Evolutionary conservation across 148 eudicot species (phyloP).

Genomic region (Amaranthus palmeri): DNA sequence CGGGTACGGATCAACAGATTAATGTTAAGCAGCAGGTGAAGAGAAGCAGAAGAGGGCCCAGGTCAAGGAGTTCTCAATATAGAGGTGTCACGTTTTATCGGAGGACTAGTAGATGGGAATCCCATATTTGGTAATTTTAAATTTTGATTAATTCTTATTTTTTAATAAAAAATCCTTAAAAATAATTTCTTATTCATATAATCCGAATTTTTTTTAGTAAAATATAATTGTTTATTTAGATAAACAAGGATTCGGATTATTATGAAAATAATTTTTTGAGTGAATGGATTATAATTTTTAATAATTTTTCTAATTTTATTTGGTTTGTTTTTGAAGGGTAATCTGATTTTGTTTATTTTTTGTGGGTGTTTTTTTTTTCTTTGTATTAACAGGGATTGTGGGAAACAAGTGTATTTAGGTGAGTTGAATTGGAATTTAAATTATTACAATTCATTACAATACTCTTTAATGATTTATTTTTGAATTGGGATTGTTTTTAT

Average conservation of each 20-base stretch:
- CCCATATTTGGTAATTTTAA: conserved; percentile 69
- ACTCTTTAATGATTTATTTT: neutral
- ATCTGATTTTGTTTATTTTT: conserved; percentile 8
- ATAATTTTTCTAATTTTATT: neutral
- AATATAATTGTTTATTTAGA: no score
- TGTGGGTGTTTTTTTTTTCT: conserved; percentile 5
- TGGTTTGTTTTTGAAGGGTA: neutral
- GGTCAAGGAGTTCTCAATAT: conserved; percentile 90
- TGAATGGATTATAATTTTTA: neutral
- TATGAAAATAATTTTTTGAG: neutral
- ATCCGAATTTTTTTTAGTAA: no score
- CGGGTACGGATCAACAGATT: conserved; percentile 20
- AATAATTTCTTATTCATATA: no score
- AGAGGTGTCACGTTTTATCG: conserved; percentile 92
- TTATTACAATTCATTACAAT: neutral
- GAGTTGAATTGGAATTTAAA: conserved; percentile 12
- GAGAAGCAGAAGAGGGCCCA: conserved; percentile 80
- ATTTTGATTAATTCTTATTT: neutral
- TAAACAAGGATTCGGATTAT: no score
- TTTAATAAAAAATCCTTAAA: neutral
- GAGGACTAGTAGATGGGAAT: conserved; percentile 92
- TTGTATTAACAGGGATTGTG: conserved; percentile 70
- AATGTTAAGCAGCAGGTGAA: conserved; percentile 40
- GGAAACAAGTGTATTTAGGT: conserved; percentile 92
- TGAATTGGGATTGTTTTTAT: neutral